A percentile compares a stretch with the other conserved stretches of the same genome.
Evolutionary conservation across 1,284 basidiomycete genomes (phyloP).

Genomic region (Cronartium quercuum): DNA sequence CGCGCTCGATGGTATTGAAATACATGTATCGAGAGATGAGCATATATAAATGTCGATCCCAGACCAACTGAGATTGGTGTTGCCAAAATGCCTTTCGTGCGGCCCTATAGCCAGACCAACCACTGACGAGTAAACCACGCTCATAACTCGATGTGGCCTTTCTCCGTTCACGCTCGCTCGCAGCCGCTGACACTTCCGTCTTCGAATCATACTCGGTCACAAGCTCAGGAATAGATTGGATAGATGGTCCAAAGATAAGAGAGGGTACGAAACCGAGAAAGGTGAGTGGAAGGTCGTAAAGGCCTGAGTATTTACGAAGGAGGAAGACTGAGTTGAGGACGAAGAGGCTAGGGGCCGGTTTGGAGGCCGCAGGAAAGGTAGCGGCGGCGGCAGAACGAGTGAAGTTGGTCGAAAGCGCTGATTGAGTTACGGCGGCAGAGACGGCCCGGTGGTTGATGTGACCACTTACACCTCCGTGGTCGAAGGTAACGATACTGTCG

Average conservation of each 20-base stretch:
- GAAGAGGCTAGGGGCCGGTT: constrained; percentile 53
- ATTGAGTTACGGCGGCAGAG: constrained; percentile 50
- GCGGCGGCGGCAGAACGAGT: constrained; percentile 6
- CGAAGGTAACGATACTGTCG: constrained; percentile 78
- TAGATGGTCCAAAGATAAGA: constrained; percentile 55
- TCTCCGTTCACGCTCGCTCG: not conserved
- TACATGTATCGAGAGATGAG: constrained; percentile 83
- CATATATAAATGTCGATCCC: constrained; percentile 85
- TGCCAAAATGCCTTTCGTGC: constrained; percentile 65
- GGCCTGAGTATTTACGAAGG: constrained; percentile 20
- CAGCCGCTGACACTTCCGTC: constrained; percentile 6
- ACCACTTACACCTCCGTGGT: constrained; percentile 67
- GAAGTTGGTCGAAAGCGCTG: not conserved
- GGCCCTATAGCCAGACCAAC: constrained; percentile 52
- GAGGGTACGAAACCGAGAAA: constrained; percentile 31
- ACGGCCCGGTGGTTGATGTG: constrained; percentile 86
- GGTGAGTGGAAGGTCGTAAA: constrained; percentile 40
- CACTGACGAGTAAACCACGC: constrained; percentile 17
- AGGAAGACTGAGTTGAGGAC: constrained; percentile 52
- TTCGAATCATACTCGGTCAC: constrained; percentile 43
- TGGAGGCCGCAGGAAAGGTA: not conserved
- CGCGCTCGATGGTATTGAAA: no score
- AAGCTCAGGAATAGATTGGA: constrained; percentile 49
- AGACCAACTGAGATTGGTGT: constrained; percentile 72
- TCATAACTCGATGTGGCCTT: not conserved